phyloP scores from a whole-genome alignment of 441 rosid species.

The Mallotus repandus region DNA sequence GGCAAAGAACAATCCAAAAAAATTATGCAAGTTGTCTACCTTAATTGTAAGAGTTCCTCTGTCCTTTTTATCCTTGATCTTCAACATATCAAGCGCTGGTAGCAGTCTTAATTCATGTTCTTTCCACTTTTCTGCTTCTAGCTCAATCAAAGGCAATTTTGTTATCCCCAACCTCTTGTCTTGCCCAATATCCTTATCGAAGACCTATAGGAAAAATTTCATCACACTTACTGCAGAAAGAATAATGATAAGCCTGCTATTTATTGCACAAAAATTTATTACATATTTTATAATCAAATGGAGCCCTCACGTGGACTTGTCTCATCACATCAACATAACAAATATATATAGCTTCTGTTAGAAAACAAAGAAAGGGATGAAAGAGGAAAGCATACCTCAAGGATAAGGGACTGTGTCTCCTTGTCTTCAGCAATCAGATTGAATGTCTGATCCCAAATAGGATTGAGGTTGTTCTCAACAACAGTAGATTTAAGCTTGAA shows the following conservation, averaged over 20 bases:
- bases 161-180: conserved; percentile 83
- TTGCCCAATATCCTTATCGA: conserved; percentile 86
- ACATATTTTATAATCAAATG: background rate
- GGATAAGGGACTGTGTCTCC: conserved; percentile 75
- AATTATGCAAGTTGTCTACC: conserved; percentile 35
- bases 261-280: background rate
- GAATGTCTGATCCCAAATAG: conserved; percentile 86
- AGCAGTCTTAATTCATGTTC: conserved; percentile 60
- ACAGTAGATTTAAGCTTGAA: conserved; percentile 78
- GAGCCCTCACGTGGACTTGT: background rate
- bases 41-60: conserved; percentile 76
- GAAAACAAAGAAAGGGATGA: conserved; percentile 7
- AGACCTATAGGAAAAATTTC: conserved; percentile 52
- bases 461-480: conserved; percentile 84
- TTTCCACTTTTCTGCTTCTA: conserved; percentile 52
- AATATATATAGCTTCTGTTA: background rate
- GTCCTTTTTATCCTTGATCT: conserved; percentile 90
- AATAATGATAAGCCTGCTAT: background rate
- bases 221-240: conserved; percentile 3
- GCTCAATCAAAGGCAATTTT: conserved; percentile 61
- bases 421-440: conserved; percentile 91
- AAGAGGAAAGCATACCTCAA: conserved; percentile 53
- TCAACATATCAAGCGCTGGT: conserved; percentile 84
- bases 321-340: conserved; percentile 13
- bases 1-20: background rate